Base-by-base conservation (phyloP, 805 yeast genomes). In the Schwanniomyces occidentalis region DNA sequence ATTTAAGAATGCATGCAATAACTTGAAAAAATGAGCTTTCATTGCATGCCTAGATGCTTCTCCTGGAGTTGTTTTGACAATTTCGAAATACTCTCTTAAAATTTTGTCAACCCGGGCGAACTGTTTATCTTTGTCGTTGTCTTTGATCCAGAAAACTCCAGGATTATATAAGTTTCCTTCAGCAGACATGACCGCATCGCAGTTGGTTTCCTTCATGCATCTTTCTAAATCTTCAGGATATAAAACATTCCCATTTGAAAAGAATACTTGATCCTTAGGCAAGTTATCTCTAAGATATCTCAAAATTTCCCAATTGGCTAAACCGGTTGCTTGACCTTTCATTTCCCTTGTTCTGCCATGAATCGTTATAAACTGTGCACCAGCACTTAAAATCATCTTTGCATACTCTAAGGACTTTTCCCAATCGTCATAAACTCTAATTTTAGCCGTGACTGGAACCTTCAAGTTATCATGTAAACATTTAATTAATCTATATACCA, bases 141-240 rank as follows among this genome's bases (percentile, higher is more conserved):
- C 50, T 29, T 62, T 57, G 2, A 75, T 63, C 82, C 80, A 76
- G 56, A 93, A 91, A 1, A 90, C 79, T 5, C 95, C 97, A 0
- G 99, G 99, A 51, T 93, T 93, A 62, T 82, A 85, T 22, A 93
- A 65, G 52, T 89, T 89, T 1, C 96, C 96, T 59, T 93, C 99
- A 1, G 99, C 99, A 26, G 95, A 82, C 99, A 93, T 93, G 12
- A 93, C 93, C 0, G 89, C 96, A 61, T 93, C 97, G 44, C 93
- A 85, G 1, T 63, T 65, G 4, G 87, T 78, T 6, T 65, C 73
- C 2, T 69, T 71, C 27, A 78, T 55, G 56, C 96, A 85, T 41
- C 93, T 71, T 1, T 71, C 69, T 16, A 91, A 67, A 56, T 93
- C 98, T 27, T 82, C 85, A 0, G 95, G 86, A 51, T 93, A 93